Evolutionary conservation across 2,329 filamentous ascomycete genomes (phyloP).

Genomic region (Aspergillus sp.): DNA sequence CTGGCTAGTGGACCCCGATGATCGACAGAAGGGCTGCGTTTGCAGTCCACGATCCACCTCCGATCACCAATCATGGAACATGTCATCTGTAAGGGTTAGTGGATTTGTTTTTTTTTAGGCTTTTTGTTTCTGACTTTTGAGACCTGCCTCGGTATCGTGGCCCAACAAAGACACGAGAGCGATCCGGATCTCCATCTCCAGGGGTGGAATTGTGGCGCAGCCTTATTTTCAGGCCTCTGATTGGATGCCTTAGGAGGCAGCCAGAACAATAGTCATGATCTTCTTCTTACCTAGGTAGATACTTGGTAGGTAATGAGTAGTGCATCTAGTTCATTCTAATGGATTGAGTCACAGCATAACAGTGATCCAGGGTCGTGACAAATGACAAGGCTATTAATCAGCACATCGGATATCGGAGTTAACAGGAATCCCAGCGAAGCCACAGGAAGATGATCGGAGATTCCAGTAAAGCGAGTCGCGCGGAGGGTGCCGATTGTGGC

Average conservation of each 20-base stretch:
- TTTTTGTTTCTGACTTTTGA: not conserved
- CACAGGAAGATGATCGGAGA: not conserved
- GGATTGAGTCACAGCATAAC: no score
- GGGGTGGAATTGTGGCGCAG: conserved; percentile 10
- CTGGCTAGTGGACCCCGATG: not conserved
- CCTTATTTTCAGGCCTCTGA: not conserved
- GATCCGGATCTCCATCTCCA: conserved; percentile 6
- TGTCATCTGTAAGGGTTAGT: conserved; percentile 16
- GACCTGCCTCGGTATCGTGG: conserved; percentile 2
- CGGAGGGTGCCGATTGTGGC: not conserved
- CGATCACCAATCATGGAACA: conserved; percentile 7
- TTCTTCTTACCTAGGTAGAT: no score
- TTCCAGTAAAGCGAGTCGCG: not conserved
- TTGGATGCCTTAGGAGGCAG: conserved; percentile 6
- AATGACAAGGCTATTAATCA: no score
- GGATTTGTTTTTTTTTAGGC: no score
- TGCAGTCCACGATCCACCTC: not conserved
- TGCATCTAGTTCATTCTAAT: no score
- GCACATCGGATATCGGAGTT: no score
- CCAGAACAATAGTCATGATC: no score
- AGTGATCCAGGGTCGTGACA: no score
- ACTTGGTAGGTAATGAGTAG: no score
- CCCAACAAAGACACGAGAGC: conserved; percentile 13
- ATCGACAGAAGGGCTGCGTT: not conserved
- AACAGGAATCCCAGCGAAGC: not conserved